Evolutionary conservation across 2,329 filamentous ascomycete species (phyloP), one percentile per base, ranked within the genome.

Genomic region (Diplocarpon rosae): DNA sequence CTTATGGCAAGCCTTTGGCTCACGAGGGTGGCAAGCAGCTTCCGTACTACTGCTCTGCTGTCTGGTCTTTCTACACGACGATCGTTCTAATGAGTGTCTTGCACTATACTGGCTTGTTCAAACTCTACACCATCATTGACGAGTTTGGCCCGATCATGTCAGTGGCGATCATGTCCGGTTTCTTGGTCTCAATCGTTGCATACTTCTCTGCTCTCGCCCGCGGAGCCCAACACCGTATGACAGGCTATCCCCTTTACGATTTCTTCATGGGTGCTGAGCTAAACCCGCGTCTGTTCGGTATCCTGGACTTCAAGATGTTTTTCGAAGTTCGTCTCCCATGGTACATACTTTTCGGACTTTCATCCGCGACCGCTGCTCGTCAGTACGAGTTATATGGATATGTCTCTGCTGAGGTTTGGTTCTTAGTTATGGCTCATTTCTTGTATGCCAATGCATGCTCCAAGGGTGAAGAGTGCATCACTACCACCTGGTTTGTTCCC

Each of bases 221-320:
- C 47, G 89, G 89, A 45, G 81, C 80, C 39, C 75, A 92, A 61
- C 88, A 96, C 65, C 84, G 90, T 52, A 95, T 96, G 88, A 94
- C 87, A 6, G 85, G 85, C 32, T 74, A 79, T 56, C 75, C 73
- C 37, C 68, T 92, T 57, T 90, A 92, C 63, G 86, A 93, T 68
- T 92, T 92, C 66, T 93, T 92, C 71, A 88, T 92, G 78, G 86
- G 86, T 43, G 83, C 84, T 11, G 86, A 93, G 67, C 71, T 93
- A 44, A 92, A 93, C 67, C 86, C 86, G 4, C 75, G 86, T 54
- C 76, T 95, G 71, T 90, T 88, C 60, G 82, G 80, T 45, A 80
- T 86, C 55, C 67, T 93, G 40, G 86, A 93, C 65, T 86, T 92
- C 69, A 93, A 93, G 69, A 92, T 93, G 86, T 95, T 95, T 68